phyloP scores from a whole-genome alignment of 2,329 filamentous ascomycete genomes.

The Whalleya microplaca region DNA sequence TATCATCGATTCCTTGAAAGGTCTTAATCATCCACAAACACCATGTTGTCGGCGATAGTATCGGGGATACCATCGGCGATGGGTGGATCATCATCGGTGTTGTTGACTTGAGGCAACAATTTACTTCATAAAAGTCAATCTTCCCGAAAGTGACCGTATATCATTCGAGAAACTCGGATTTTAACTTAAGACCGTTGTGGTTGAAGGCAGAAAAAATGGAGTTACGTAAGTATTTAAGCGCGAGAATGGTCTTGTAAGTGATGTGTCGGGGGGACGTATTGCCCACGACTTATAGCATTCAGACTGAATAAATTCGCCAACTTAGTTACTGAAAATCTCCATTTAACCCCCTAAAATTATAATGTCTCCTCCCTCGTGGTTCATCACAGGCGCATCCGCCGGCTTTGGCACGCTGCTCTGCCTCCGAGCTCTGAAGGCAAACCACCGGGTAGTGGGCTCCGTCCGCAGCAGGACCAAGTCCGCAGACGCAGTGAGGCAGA shows the following conservation, averaged over 20 bases:
- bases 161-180: too few relatives aligned
- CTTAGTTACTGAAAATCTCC: too few relatives aligned
- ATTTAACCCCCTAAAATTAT: background rate
- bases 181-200: background rate
- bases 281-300: too few relatives aligned
- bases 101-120: background rate
- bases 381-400: slow-evolving; percentile 41
- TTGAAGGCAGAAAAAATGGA: too few relatives aligned
- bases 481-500: slow-evolving; percentile 28
- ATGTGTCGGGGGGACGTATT: too few relatives aligned
- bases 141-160: too few relatives aligned
- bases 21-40: slow-evolving; percentile 9
- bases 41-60: slow-evolving; percentile 11
- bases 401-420: slow-evolving; percentile 38
- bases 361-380: slow-evolving; percentile 33
- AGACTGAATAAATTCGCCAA: too few relatives aligned
- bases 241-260: too few relatives aligned
- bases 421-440: slow-evolving; percentile 34
- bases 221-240: too few relatives aligned
- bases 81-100: slow-evolving; percentile 1
- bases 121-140: too few relatives aligned
- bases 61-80: slow-evolving; percentile 26
- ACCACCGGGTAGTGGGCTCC: slow-evolving; percentile 39
- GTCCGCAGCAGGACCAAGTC: slow-evolving; percentile 34
- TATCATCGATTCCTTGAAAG: background rate